Percentiles rank a stretch among this genome's conserved stretches.
These are phyloP conservation scores for Tulasnella sp. DNA, from an alignment of 768 basidiomycete species.

Conservation along the genomic window DNA sequence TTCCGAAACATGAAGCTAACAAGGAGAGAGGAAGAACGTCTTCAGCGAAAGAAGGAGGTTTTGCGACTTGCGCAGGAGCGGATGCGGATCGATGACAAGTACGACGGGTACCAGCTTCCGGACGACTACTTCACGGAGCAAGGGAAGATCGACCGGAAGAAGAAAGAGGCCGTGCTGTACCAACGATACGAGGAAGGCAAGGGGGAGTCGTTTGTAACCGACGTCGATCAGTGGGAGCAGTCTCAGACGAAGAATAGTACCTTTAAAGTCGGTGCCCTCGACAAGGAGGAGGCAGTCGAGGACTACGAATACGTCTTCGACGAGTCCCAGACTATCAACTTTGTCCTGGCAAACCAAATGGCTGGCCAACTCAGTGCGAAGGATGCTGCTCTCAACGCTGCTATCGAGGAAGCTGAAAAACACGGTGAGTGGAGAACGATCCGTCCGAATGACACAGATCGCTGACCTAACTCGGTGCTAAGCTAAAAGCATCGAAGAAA, in stretches of 20 bases:
- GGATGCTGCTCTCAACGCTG: conserved; percentile 76
- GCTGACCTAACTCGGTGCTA: conserved; percentile 2
- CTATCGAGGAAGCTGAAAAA: conserved; percentile 88
- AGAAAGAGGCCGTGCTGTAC: conserved; percentile 87
- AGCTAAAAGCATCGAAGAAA: conserved; percentile 90
- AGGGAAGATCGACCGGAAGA: conserved; percentile 96
- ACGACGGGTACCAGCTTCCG: conserved; percentile 92
- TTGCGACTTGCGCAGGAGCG: conserved; percentile 90
- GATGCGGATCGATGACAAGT: conserved; percentile 89
- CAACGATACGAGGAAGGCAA: conserved; percentile 89
- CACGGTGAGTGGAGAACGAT: conserved; percentile 54
- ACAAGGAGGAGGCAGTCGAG: conserved; percentile 74
- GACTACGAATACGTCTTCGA: conserved; percentile 98
- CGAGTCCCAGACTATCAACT: conserved; percentile 93
- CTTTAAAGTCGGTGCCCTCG: conserved; percentile 87
- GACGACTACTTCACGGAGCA: conserved; percentile 99
- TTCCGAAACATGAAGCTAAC: conserved; percentile 90
- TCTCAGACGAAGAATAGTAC: conserved; percentile 85
- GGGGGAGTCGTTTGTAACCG: conserved; percentile 92
- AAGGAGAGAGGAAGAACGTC: conserved; percentile 71
- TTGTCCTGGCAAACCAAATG: conserved; percentile 76
- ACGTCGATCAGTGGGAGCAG: conserved; percentile 97
- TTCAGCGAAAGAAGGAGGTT: conserved; percentile 89
- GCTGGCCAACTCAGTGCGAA: conserved; percentile 75
- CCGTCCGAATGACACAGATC: conserved; percentile 16